Conservation (phyloP, 306 rosid species). For the Lupinus albus region DNA sequence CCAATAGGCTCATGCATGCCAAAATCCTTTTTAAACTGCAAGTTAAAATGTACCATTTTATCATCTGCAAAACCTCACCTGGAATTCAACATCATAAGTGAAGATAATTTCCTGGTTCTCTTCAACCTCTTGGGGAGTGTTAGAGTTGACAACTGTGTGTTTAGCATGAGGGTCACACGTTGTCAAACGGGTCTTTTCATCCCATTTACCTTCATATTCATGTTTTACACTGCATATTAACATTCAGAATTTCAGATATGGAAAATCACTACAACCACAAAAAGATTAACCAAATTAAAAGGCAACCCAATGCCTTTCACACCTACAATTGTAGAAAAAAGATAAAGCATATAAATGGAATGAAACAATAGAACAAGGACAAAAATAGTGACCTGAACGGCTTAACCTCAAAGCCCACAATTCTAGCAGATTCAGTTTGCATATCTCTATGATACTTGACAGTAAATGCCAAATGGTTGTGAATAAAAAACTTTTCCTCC, state of each 20-base stretch:
- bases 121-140: conserved; percentile 95
- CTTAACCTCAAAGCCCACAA: conserved; percentile 96
- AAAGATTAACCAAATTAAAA: conserved; percentile 27
- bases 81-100: conserved; percentile 92
- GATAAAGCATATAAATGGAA: conserved; percentile 13
- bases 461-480: conserved; percentile 91
- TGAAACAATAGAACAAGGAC: conserved; percentile 1
- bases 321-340: conserved; percentile 15
- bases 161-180: conserved; percentile 95
- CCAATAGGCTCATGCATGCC: conserved; percentile 23
- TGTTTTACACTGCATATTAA: conserved; percentile 77
- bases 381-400: conserved; percentile 68
- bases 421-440: conserved; percentile 81
- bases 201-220: conserved; percentile 87
- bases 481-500: conserved; percentile 76
- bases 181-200: conserved; percentile 63
- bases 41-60: not conserved
- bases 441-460: conserved; percentile 81
- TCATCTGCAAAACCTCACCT: conserved; percentile 57
- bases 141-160: conserved; percentile 73
- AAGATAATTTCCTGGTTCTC: conserved; percentile 80
- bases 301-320: conserved; percentile 4
- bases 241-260: conserved; percentile 34
- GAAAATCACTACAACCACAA: conserved; percentile 36
- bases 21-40: conserved; percentile 7